Conservation (phyloP, 306 rosid genomes). For the Cucurbita maxima region DNA sequence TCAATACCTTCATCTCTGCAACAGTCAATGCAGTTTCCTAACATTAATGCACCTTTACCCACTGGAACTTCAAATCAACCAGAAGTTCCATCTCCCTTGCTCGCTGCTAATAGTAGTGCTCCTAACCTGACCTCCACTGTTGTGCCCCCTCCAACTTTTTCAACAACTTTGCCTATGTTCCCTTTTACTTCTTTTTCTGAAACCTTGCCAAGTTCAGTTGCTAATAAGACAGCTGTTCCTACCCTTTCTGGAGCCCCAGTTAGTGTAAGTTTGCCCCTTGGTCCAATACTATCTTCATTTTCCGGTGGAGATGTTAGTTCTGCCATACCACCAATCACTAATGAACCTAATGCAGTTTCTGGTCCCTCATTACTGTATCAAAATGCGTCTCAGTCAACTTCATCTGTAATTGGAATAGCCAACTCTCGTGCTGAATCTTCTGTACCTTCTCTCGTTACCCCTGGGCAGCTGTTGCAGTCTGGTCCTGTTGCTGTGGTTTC, state of each 20-base stretch:
- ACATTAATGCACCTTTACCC: slow-evolving; percentile 39
- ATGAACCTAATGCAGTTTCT: slow-evolving; percentile 29
- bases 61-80: slow-evolving; percentile 43
- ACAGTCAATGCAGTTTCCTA: slow-evolving; percentile 68
- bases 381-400: slow-evolving; percentile 33
- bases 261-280: slow-evolving; percentile 25
- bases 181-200: slow-evolving; percentile 29
- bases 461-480: slow-evolving; percentile 68
- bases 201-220: slow-evolving; percentile 23
- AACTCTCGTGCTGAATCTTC: slow-evolving; percentile 27
- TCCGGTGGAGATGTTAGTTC: slow-evolving; percentile 35
- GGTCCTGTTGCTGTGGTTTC: slow-evolving; percentile 20
- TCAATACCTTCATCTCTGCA: slow-evolving; percentile 56
- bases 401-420: slow-evolving; percentile 43
- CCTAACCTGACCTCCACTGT: slow-evolving; percentile 29
- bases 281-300: slow-evolving; percentile 9
- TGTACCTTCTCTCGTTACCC: slow-evolving; percentile 54
- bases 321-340: slow-evolving; percentile 26
- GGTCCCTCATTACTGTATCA: slow-evolving; percentile 32
- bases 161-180: not conserved
- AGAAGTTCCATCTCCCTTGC: slow-evolving; percentile 38
- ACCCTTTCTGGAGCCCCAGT: slow-evolving; percentile 22
- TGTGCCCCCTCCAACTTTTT: slow-evolving; percentile 18
- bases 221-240: slow-evolving; percentile 35
- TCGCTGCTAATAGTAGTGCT: slow-evolving; percentile 26